Base-by-base conservation (phyloP, 2,329 filamentous ascomycete species). In the Alternaria burnsii region DNA sequence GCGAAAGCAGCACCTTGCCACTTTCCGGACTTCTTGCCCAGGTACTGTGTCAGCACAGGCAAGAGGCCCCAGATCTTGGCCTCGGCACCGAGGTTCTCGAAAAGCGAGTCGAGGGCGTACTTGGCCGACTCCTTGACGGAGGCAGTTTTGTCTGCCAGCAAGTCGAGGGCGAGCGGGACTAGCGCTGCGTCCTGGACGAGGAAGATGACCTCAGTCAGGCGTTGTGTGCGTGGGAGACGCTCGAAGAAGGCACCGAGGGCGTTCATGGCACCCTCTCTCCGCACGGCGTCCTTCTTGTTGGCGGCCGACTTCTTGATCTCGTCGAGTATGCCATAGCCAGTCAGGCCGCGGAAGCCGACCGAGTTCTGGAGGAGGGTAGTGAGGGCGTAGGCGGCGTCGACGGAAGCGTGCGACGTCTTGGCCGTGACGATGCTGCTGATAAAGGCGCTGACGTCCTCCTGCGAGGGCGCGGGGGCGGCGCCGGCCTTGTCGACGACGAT, bases 1-100 rank as follows among this genome's bases (percentile, higher is more conserved):
- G 92, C 95, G 62, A 91, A 94, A 54, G 97, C 92, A 16, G 92
- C 92, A 62, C 95, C 95, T 82, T 99, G 95, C 95, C 95, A 99
- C 82, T 99, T 99, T 68, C 92, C 94, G 16, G 93, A 91, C 74
- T 88, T 88, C 81, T 93, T 96, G 75, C 85, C 84, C 30, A 99
- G 85, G 78, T 98, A 98, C 53, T 85, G 81, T 63, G 84, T 81
- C 41, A 99, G 83, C 16, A 88, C 86, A 3, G 95, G 93, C 52
- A 99, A 83, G 42, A 99, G 86, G 20, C 91, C 94, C 65, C 88
- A 87, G 53, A 97, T 90, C 73, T 97, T 87, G 51, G 92, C 89
- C 83, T 98, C 95, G 57, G 93, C 83, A 75, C 87, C 89, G 65
- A 99, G 83, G 75, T 90, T 88, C 67, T 85, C 85, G 79, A 97